Evolutionary conservation across 2,329 filamentous ascomycete species (phyloP), one percentile per base, ranked within the genome.

Genomic region (Fusarium subglutinans): DNA sequence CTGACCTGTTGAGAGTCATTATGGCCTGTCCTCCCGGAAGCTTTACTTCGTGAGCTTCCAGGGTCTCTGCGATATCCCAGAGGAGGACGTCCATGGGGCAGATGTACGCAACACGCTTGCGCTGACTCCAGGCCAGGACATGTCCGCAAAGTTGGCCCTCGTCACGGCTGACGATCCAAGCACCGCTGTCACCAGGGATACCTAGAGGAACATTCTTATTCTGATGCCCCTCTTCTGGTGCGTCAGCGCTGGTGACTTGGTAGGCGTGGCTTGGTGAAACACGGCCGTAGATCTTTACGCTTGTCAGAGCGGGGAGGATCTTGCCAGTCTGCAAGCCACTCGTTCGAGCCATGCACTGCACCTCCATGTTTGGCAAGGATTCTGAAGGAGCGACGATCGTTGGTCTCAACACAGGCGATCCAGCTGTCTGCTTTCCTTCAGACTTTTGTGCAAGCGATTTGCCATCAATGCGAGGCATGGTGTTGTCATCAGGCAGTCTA

Each of bases 71-170:
- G 64, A 98, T 97, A 79, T 98, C 96, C 35, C 92, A 89, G 17
- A 98, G 87, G 18, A 98, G 84, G 6, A 98, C 88, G 65, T 98
- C 94, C 96, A 98, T 98, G 0, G 96, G 96, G 70, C 94, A 96
- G 70, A 98, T 96, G 81, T 98, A 98, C 0, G 95, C 95, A 10
- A 94, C 91, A 47, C 90, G 90, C 79, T 93, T 96, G 70, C 91
- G 90, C 72, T 91, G 89, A 76, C 93, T 96, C 91, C 93, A 97
- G 0, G 96, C 96, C 18, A 98, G 87, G 1, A 98, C 94, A 78
- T 98, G 96, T 0, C 96, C 96, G 76, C 94, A 96, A 7, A 98
- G 90, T 43, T 91, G 89, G 4, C 94, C 94, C n/a, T 91, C 87
- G 11, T 88, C 87, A 65, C 93, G 92, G 76, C 96, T 93, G 22